Evolutionary conservation across 768 basidiomycete genomes (phyloP).

Genomic region (Crucibulum laeve): DNA sequence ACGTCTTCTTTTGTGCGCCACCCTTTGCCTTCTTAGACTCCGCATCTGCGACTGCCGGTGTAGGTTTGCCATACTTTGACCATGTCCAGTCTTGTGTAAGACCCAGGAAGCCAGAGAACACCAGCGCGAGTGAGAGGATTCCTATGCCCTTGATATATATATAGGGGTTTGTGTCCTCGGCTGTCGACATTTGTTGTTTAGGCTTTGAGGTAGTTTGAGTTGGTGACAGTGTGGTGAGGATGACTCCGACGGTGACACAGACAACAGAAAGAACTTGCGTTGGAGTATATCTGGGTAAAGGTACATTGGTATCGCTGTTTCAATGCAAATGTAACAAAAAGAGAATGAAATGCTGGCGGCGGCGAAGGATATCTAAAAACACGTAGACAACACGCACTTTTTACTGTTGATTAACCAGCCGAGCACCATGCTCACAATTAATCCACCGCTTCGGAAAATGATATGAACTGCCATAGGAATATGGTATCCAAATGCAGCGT

Average conservation of each 20-base stretch:
- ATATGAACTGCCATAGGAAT: slow-evolving; percentile 94
- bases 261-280: slow-evolving; percentile 71
- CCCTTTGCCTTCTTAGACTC: slow-evolving; percentile 1
- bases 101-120: slow-evolving; percentile 80
- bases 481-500: slow-evolving; percentile 81
- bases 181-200: slow-evolving; percentile 5
- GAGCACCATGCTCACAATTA: slow-evolving; percentile 79
- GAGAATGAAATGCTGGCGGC: not conserved
- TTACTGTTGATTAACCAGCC: slow-evolving; percentile 67
- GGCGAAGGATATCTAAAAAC: too few species aligned
- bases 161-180: slow-evolving; percentile 18
- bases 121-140: slow-evolving; percentile 70
- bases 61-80: slow-evolving; percentile 28
- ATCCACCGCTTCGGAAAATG: slow-evolving; percentile 86
- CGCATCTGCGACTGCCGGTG: slow-evolving; percentile 6
- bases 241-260: slow-evolving; percentile 77
- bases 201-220: slow-evolving; percentile 28
- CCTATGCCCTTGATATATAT: slow-evolving; percentile 68
- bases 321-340: not conserved
- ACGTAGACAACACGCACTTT: slow-evolving; percentile 35
- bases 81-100: slow-evolving; percentile 83
- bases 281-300: slow-evolving; percentile 46
- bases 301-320: slow-evolving; percentile 7
- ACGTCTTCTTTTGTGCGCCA: not conserved
- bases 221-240: slow-evolving; percentile 78